Evolutionary conservation across 768 basidiomycete species (phyloP).

Genomic region (Leccinellum luteum): DNA sequence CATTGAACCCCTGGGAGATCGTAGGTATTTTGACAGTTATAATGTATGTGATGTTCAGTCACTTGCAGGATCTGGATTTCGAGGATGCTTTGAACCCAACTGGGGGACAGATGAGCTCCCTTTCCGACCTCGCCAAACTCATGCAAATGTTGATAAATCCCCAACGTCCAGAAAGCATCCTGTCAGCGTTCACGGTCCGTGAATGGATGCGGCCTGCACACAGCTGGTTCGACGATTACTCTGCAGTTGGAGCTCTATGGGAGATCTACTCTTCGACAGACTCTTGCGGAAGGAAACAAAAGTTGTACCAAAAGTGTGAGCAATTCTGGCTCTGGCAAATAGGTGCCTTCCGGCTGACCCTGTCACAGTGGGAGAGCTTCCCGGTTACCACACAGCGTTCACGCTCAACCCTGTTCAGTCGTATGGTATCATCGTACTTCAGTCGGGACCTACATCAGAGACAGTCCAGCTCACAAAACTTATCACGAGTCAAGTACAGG

Average conservation of each 20-base stretch:
- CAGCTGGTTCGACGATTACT: conserved; percentile 36
- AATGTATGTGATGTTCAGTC: neutral
- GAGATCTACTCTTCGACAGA: conserved; percentile 36
- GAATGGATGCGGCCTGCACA: conserved; percentile 44
- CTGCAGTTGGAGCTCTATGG: conserved; percentile 43
- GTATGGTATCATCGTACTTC: conserved; percentile 41
- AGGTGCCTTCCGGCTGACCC: neutral
- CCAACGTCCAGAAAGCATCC: conserved; percentile 28
- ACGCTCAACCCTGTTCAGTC: conserved; percentile 38
- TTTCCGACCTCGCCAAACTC: conserved; percentile 42
- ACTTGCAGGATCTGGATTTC: conserved; percentile 38
- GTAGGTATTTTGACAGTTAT: conserved; percentile 22
- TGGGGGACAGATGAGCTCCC: conserved; percentile 51
- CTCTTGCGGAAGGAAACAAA: conserved; percentile 34
- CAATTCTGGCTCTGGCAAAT: neutral
- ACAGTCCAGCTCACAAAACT: conserved; percentile 32
- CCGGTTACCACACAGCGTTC: conserved; percentile 41
- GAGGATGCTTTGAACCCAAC: conserved; percentile 40
- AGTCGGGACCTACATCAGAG: conserved; percentile 37
- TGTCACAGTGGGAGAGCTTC: conserved; percentile 37
- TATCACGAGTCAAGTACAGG: conserved; percentile 33
- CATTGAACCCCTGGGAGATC: conserved; percentile 33
- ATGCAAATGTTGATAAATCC: conserved; percentile 49
- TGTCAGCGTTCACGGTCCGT: conserved; percentile 34
- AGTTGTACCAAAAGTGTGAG: conserved; percentile 22